Evolutionary conservation across 2,329 filamentous ascomycete genomes (phyloP).

Genomic region (Xylaria sp.): DNA sequence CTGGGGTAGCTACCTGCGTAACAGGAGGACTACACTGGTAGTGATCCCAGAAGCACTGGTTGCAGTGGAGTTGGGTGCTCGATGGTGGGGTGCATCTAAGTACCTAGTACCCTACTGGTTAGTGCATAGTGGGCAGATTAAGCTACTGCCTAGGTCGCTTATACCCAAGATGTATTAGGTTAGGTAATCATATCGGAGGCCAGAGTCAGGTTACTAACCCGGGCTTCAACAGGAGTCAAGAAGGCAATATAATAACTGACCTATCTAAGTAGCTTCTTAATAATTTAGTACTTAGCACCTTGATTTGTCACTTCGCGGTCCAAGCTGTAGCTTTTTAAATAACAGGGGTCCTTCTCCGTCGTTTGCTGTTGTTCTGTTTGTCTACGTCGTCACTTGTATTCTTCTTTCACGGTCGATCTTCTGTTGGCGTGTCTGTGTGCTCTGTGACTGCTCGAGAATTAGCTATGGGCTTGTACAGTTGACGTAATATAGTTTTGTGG

Average conservation of each 20-base stretch:
- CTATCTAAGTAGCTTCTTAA: not conserved
- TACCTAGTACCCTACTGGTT: slow-evolving; percentile 7
- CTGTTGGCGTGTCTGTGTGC: slow-evolving; percentile 25
- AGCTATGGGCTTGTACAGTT: slow-evolving; percentile 41
- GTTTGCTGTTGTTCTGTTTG: not conserved
- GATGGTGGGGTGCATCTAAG: slow-evolving; percentile 29
- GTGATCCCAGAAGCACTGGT: slow-evolving; percentile 17
- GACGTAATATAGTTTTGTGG: slow-evolving; percentile 46
- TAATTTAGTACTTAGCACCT: not conserved
- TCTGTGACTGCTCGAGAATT: slow-evolving; percentile 35
- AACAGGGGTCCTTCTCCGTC: not conserved
- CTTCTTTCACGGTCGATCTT: slow-evolving; percentile 12
- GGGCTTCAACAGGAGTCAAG: not conserved
- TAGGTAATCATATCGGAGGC: slow-evolving; percentile 14
- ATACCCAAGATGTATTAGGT: slow-evolving; percentile 26
- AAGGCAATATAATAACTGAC: not conserved
- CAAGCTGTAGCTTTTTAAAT: not conserved
- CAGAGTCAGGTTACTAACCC: slow-evolving; percentile 7
- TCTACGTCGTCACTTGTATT: not conserved
- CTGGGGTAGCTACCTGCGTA: not conserved
- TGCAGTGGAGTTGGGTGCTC: slow-evolving; percentile 23
- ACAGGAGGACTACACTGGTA: no score
- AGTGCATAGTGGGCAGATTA: slow-evolving; percentile 27
- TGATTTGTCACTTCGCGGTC: not conserved
- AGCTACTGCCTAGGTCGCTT: slow-evolving; percentile 1